phyloP scores from a whole-genome alignment of 352 stramenopile species.

The Phytophthora aleatoria region DNA sequence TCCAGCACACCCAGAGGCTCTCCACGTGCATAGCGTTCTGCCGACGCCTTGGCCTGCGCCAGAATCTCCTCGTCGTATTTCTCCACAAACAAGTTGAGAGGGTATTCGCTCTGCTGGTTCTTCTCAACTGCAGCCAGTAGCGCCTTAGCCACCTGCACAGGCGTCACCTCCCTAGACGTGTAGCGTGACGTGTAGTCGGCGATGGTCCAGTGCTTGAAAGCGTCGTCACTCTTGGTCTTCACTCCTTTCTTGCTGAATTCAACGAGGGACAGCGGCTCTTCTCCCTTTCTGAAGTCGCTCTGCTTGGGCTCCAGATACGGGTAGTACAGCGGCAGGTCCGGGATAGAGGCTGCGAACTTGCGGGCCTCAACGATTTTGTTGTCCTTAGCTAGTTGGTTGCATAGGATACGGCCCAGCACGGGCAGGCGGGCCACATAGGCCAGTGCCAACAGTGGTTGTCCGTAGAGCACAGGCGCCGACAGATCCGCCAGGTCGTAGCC shows the following conservation, averaged over 20 bases:
- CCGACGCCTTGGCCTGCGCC: slow-evolving; percentile 63
- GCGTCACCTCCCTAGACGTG: slow-evolving; percentile 43
- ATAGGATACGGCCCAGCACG: slow-evolving; percentile 54
- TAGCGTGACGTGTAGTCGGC: slow-evolving; percentile 72
- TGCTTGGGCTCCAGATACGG: slow-evolving; percentile 61
- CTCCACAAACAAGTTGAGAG: slow-evolving; percentile 78
- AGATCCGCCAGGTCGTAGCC: slow-evolving; percentile 65
- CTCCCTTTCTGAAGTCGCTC: slow-evolving; percentile 26
- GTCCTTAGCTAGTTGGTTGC: slow-evolving; percentile 51
- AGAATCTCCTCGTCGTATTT: slow-evolving; percentile 76
- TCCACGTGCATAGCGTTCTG: slow-evolving; percentile 70
- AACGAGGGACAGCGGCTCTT: slow-evolving; percentile 29
- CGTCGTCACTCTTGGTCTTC: slow-evolving; percentile 8
- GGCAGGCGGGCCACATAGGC: slow-evolving; percentile 51
- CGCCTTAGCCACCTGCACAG: slow-evolving; percentile 72
- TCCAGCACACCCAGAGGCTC: slow-evolving; percentile 80
- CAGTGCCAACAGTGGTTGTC: slow-evolving; percentile 52
- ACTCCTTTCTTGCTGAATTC: slow-evolving; percentile 39
- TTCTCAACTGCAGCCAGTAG: slow-evolving; percentile 58
- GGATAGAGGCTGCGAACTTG: slow-evolving; percentile 63
- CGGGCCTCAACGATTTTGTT: slow-evolving; percentile 72
- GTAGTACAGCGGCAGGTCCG: slow-evolving; percentile 84
- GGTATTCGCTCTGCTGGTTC: slow-evolving; percentile 53
- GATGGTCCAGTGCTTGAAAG: slow-evolving; percentile 76
- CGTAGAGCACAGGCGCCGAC: slow-evolving; percentile 50